Evolutionary conservation across 148 eudicot genomes (phyloP).

Genomic region (Mesembryanthemum crystallinum): DNA sequence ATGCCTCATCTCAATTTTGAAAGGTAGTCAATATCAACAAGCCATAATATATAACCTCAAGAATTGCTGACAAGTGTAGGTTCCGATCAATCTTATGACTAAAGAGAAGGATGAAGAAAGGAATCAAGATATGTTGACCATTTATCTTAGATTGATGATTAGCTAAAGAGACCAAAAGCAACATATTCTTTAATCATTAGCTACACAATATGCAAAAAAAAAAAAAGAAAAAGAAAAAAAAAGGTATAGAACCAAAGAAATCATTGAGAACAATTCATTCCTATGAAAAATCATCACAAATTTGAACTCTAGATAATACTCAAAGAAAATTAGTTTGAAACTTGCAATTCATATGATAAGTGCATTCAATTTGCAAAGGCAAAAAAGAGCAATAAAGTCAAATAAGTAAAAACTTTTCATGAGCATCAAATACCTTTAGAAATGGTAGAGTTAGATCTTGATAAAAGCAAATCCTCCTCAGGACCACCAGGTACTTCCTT

Average conservation of each 20-base stretch:
- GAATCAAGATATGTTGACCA: background rate
- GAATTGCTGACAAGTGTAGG: background rate
- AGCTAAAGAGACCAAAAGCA: background rate
- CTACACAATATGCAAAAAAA: too few relatives aligned
- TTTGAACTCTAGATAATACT: background rate
- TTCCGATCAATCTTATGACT: too few relatives aligned
- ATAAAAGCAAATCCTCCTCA: slow-evolving; percentile 27
- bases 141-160: background rate
- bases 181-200: background rate
- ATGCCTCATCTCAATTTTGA: background rate
- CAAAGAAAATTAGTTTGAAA: background rate
- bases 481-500: slow-evolving; percentile 47
- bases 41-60: too few relatives aligned
- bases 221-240: too few relatives aligned
- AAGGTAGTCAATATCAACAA: slow-evolving; percentile 4
- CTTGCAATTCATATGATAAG: background rate
- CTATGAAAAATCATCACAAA: background rate
- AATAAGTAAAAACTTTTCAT: background rate
- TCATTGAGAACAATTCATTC: background rate
- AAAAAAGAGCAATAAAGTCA: background rate
- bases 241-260: background rate
- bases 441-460: slow-evolving; percentile 37
- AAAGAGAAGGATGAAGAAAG: background rate
- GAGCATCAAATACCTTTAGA: slow-evolving; percentile 44
- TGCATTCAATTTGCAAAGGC: slow-evolving; percentile 1